Evolutionary conservation across 495 filamentous ascomycete genomes (phyloP).

Genomic region (Podospora bellae-mahoneyi): DNA sequence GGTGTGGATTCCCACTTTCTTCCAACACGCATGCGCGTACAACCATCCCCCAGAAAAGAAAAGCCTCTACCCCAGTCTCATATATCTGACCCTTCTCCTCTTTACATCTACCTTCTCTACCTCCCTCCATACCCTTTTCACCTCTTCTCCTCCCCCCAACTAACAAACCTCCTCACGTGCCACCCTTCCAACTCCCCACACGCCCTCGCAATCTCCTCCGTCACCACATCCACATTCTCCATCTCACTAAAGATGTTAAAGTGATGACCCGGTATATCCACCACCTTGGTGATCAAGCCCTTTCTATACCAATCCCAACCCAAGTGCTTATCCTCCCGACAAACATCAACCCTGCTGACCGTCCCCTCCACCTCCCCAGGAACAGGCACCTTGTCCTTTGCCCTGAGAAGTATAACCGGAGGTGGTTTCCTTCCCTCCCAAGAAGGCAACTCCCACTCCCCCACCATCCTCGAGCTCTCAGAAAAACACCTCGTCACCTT

Average conservation of each 20-base stretch:
- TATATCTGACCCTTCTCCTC: too few relatives aligned
- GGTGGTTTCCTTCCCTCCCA: slow-evolving; percentile 30
- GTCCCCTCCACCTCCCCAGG: slow-evolving; percentile 24
- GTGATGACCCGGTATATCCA: slow-evolving; percentile 44
- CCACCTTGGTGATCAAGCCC: slow-evolving; percentile 34
- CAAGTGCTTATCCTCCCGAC: slow-evolving; percentile 29
- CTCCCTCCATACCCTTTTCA: neutral
- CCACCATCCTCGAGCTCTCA: slow-evolving; percentile 38
- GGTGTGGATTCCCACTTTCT: too few relatives aligned
- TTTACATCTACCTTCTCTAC: neutral
- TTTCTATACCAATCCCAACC: slow-evolving; percentile 42
- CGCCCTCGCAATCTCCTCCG: slow-evolving; percentile 33
- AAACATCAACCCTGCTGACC: slow-evolving; percentile 36
- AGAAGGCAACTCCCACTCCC: slow-evolving; percentile 35
- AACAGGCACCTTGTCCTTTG: slow-evolving; percentile 32
- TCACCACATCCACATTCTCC: slow-evolving; percentile 28
- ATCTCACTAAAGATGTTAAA: slow-evolving; percentile 39
- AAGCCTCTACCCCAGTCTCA: too few relatives aligned
- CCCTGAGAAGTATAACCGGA: slow-evolving; percentile 39
- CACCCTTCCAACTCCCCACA: slow-evolving; percentile 32
- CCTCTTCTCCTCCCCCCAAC: neutral
- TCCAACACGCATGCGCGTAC: too few relatives aligned
- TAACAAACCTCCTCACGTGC: neutral
- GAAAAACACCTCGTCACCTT: slow-evolving; percentile 35
- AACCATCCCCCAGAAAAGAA: too few relatives aligned